Evolutionary conservation across 2,329 filamentous ascomycete genomes (phyloP).

Genomic region (Trichoderma sp.): DNA sequence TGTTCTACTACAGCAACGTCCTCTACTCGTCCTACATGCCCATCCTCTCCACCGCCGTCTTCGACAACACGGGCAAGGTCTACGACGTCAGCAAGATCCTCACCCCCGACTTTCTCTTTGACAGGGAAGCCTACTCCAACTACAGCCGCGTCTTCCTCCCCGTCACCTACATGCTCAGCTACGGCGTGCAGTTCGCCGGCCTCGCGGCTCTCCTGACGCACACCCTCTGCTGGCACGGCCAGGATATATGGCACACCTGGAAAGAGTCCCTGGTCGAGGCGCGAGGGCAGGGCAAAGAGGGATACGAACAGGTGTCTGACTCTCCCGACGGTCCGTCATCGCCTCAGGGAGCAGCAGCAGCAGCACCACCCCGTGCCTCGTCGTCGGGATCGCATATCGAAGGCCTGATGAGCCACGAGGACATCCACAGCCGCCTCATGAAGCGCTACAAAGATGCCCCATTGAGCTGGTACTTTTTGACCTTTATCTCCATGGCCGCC

Average conservation of each 20-base stretch:
- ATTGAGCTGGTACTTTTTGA: conserved; percentile 76
- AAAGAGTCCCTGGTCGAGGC: conserved; percentile 68
- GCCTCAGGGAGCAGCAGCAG: conserved; percentile 3
- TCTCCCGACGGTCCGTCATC: conserved; percentile 31
- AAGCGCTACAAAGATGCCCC: conserved; percentile 79
- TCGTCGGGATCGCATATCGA: conserved; percentile 49
- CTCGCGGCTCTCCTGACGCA: conserved; percentile 79
- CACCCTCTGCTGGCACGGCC: conserved; percentile 81
- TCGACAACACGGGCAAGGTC: conserved; percentile 77
- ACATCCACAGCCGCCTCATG: conserved; percentile 86
- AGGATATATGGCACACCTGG: conserved; percentile 79
- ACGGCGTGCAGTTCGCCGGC: conserved; percentile 83
- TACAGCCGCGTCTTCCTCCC: conserved; percentile 85
- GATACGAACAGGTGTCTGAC: conserved; percentile 55
- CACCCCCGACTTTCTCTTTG: conserved; percentile 76
- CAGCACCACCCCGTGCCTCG: conserved; percentile 32
- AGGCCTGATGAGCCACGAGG: conserved; percentile 68
- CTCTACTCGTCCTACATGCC: conserved; percentile 85
- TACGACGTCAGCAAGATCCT: conserved; percentile 83
- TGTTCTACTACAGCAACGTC: conserved; percentile 78
- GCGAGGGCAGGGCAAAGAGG: conserved; percentile 50
- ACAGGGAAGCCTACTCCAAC: conserved; percentile 72
- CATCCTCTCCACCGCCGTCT: conserved; percentile 80
- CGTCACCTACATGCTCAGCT: conserved; percentile 85
- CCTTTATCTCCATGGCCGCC: conserved; percentile 73